Percentiles rank a stretch among this genome's conserved stretches.
These are phyloP conservation scores for Plasmodium vivax DNA, from an alignment of 169 alveolate genomes.

Conservation along the genomic window DNA sequence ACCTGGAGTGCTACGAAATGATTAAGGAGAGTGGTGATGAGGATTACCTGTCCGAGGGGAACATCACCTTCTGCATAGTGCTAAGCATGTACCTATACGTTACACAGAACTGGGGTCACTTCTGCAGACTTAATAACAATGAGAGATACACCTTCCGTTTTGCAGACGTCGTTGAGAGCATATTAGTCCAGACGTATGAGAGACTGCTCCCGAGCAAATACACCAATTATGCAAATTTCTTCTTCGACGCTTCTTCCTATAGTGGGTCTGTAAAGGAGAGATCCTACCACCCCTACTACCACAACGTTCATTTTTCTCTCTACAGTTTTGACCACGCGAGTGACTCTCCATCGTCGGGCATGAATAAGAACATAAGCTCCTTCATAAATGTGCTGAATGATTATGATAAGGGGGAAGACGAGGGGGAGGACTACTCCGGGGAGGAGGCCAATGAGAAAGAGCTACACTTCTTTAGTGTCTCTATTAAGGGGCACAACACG, in stretches of 20 bases:
- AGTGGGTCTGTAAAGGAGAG: conserved; percentile 31
- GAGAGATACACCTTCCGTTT: conserved; percentile 41
- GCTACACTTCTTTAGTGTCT: conserved; percentile 1
- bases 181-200: conserved; percentile 15
- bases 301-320: background rate
- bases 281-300: background rate
- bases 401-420: background rate
- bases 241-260: conserved; percentile 57
- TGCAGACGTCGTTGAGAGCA: conserved; percentile 18
- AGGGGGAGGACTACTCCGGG: background rate
- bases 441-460: background rate
- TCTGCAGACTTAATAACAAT: conserved; percentile 26
- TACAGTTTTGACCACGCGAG: conserved; percentile 1
- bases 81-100: conserved; percentile 24
- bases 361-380: background rate
- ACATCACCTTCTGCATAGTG: conserved; percentile 25
- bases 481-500: conserved; percentile 56
- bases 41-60: conserved; percentile 1
- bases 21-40: background rate
- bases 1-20: conserved; percentile 35
- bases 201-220: conserved; percentile 6
- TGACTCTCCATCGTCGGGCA: background rate
- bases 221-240: conserved; percentile 28
- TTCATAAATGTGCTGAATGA: conserved; percentile 29
- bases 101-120: conserved; percentile 47